A percentile compares a stretch with the other conserved stretches of the same genome.
These are phyloP conservation scores for Dissophora ornata DNA, from an alignment of 192 early-diverging fungal species.

Conservation along the genomic window DNA sequence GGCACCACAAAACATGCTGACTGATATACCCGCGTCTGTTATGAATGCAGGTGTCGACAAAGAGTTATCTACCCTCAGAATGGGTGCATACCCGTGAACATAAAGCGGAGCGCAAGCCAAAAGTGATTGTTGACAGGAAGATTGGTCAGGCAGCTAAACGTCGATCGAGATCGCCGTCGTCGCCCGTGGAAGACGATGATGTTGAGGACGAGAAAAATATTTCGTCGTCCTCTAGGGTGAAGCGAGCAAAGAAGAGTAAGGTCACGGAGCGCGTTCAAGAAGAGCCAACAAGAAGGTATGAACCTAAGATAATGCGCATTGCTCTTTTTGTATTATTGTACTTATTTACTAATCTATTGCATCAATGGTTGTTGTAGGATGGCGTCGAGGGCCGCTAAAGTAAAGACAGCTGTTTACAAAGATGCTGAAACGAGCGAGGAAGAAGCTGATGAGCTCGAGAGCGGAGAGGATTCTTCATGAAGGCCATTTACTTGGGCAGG, in stretches of 20 bases:
- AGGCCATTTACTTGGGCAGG: too few species aligned
- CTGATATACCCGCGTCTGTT: not conserved
- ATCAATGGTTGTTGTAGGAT: constrained; percentile 16
- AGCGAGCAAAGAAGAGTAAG: constrained; percentile 32
- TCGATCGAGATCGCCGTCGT: constrained; percentile 41
- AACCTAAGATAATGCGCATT: too few species aligned
- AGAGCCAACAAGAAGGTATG: constrained; percentile 43
- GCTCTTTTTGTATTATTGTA: too few species aligned
- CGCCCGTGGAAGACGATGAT: constrained; percentile 8
- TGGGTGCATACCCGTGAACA: constrained; percentile 39
- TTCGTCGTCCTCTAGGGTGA: not conserved
- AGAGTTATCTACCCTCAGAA: constrained; percentile 36
- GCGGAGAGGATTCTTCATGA: constrained; percentile 1
- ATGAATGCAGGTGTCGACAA: constrained; percentile 37
- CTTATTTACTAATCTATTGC: not conserved
- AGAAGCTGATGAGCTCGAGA: constrained; percentile 16
- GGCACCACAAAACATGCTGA: too few species aligned
- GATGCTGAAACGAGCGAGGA: constrained; percentile 20
- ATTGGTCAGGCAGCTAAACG: constrained; percentile 45
- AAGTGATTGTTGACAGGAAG: constrained; percentile 17
- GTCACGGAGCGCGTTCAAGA: constrained; percentile 7
- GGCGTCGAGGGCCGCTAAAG: constrained; percentile 43
- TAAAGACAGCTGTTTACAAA: constrained; percentile 17
- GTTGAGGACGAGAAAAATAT: not conserved
- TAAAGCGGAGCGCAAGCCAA: constrained; percentile 36